Evolutionary conservation across 441 rosid species (phyloP), one percentile per base, ranked within the genome.

Genomic region (Francoa sonchifolia): DNA sequence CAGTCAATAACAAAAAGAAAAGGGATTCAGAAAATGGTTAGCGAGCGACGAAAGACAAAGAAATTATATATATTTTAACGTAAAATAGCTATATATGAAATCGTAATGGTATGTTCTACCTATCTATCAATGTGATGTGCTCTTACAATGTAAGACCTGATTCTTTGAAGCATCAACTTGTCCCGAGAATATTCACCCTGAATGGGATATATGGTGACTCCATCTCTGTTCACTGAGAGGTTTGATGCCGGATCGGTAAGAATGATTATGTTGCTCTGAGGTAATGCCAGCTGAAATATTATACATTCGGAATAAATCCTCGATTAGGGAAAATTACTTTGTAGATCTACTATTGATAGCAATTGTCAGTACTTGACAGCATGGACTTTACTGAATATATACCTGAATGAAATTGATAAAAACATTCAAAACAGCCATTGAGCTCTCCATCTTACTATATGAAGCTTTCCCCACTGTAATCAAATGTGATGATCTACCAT

Each of bases 141-240:
- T 67, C 96, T 85, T 82, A 90, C 94, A 72, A 78, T 85, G 85
- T 90, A 90, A 72, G 98, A 85, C 67, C 68, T 85, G 85, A 82
- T 82, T 66, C 94, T 76, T 59, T 90, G 98, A 61, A 80, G 90
- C 98, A 90, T 90, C 82, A 85, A 64, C 69, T 71, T 77, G 48
- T 72, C 78, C 29, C 87, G 74, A 9, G 87, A 73, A 59, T 85
- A 90, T 62, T 82, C 90, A 53, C 98, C 95, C 44, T 44, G 58
- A 57, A 86, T 48, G 16, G 90, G 88, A 74, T 71, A 60, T 36
- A 82, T 30, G 21, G 66, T 54, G 54, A 85, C 85, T 12, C 68
- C 56, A 31, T 66, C 60, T 50, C 64, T 62, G 45, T 45, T 61
- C 48, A 80, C 17, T 6, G 79, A 58, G 48, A 90, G 71, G 47